Percentiles rank a stretch among this genome's conserved stretches.
These are phyloP conservation scores for Cicer chorassanicum DNA, from an alignment of 306 rosid genomes.

Conservation along the genomic window DNA sequence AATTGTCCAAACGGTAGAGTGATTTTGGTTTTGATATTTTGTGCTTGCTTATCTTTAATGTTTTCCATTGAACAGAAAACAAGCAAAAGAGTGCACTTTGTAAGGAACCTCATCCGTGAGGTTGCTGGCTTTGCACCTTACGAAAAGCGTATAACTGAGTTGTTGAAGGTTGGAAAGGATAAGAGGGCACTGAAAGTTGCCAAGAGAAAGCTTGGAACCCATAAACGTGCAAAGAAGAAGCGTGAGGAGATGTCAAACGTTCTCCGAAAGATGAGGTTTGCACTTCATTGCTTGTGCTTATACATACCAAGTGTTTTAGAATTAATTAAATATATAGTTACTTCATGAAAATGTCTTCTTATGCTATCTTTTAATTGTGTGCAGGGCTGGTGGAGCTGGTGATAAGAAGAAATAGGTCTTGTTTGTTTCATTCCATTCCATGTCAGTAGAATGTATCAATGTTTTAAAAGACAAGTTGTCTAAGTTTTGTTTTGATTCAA, in stretches of 20 bases:
- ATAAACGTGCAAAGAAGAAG: conserved; percentile 93
- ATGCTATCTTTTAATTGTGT: conserved; percentile 7
- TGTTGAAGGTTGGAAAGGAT: conserved; percentile 93
- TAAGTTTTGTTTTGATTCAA: conserved; percentile 32
- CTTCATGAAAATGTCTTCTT: neutral
- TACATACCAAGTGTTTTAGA: neutral
- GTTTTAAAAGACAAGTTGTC: conserved; percentile 34
- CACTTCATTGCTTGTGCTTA: neutral
- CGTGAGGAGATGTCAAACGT: conserved; percentile 88
- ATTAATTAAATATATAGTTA: neutral
- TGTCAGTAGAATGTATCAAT: conserved; percentile 3
- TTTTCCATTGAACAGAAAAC: conserved; percentile 59
- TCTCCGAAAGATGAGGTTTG: conserved; percentile 88
- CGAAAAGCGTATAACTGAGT: conserved; percentile 92
- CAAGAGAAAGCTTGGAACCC: conserved; percentile 87
- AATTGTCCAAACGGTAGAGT: neutral
- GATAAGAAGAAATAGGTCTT: conserved; percentile 75
- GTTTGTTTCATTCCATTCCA: conserved; percentile 19
- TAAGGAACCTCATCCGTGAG: conserved; percentile 73
- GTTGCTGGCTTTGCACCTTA: conserved; percentile 95
- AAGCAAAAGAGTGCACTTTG: conserved; percentile 82
- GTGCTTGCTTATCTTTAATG: neutral
- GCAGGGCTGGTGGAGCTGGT: conserved; percentile 86
- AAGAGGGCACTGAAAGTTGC: conserved; percentile 90
- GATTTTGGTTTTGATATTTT: neutral